These are phyloP conservation scores for Aurinia saxatilis DNA, from an alignment of 345 rosid genomes.

Conservation along the genomic window DNA sequence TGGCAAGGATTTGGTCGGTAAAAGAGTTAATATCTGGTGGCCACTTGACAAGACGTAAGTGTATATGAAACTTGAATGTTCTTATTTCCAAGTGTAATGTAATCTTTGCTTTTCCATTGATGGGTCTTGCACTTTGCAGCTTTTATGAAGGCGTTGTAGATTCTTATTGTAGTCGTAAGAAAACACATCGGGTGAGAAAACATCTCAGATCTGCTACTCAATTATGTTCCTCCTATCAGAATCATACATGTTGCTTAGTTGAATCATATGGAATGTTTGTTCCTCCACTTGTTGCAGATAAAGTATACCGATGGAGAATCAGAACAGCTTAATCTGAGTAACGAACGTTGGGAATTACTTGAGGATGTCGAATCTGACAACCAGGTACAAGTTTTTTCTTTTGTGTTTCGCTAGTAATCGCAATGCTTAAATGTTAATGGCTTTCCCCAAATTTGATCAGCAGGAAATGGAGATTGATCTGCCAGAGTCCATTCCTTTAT, in stretches of 20 bases:
- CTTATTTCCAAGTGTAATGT: neutral
- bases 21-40: conserved; percentile 67
- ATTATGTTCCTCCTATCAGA: neutral
- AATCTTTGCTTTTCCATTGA: neutral
- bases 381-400: conserved; percentile 14
- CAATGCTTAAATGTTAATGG: neutral
- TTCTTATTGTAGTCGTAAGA: conserved; percentile 36
- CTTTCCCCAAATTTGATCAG: conserved; percentile 7
- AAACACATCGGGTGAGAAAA: conserved; percentile 54
- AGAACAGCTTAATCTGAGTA: conserved; percentile 50
- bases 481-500: conserved; percentile 33
- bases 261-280: conserved; percentile 12
- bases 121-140: conserved; percentile 38
- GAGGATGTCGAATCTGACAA: conserved; percentile 19
- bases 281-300: conserved; percentile 32
- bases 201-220: conserved; percentile 6
- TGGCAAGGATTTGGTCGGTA: conserved; percentile 41
- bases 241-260: neutral
- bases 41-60: conserved; percentile 59
- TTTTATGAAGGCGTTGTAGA: conserved; percentile 59
- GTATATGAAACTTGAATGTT: neutral
- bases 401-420: neutral
- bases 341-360: conserved; percentile 48
- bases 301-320: conserved; percentile 64
- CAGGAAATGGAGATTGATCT: conserved; percentile 35